These are phyloP conservation scores for Lachancea quebecensis DNA, from an alignment of 805 yeast species.

Conservation along the genomic window DNA sequence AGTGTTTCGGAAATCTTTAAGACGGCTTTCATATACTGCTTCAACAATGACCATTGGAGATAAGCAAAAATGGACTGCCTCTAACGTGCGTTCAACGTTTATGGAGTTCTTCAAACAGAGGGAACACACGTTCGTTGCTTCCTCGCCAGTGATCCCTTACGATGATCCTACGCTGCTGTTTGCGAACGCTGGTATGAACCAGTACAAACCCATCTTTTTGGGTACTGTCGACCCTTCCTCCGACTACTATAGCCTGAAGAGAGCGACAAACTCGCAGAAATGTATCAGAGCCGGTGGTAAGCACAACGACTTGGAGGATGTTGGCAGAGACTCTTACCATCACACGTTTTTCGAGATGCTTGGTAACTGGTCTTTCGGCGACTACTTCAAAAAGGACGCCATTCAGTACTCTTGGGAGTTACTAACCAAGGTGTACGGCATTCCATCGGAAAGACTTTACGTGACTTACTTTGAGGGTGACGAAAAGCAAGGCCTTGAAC, in stretches of 20 bases:
- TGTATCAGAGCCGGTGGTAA: conserved; percentile 99
- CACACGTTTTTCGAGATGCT: conserved; percentile 99
- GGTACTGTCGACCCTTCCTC: conserved; percentile 97
- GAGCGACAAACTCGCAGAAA: conserved; percentile 94
- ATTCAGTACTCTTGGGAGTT: conserved; percentile 85
- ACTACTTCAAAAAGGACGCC: conserved; percentile 94
- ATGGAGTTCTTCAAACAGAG: conserved; percentile 66
- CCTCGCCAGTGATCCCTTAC: conserved; percentile 93
- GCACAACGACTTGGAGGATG: conserved; percentile 96
- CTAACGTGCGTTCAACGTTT: conserved; percentile 70
- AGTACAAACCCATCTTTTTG: conserved; percentile 92
- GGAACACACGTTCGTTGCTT: conserved; percentile 77
- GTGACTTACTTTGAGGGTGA: conserved; percentile 98
- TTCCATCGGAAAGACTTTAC: conserved; percentile 72
- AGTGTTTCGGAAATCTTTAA: conserved; percentile 5
- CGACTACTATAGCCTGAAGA: conserved; percentile 72
- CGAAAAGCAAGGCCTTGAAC: conserved; percentile 67
- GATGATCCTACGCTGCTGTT: conserved; percentile 96
- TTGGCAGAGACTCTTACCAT: conserved; percentile 95
- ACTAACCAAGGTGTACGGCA: conserved; percentile 76
- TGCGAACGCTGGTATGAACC: conserved; percentile 99
- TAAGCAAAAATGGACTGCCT: conserved; percentile 42
- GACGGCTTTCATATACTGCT: conserved; percentile 5
- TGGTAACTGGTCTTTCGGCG: conserved; percentile 99
- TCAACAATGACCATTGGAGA: conserved; percentile 29